Evolutionary conservation across 2,329 filamentous ascomycete species (phyloP), one percentile per base, ranked within the genome.

Genomic region (Scedosporium minutisporum): DNA sequence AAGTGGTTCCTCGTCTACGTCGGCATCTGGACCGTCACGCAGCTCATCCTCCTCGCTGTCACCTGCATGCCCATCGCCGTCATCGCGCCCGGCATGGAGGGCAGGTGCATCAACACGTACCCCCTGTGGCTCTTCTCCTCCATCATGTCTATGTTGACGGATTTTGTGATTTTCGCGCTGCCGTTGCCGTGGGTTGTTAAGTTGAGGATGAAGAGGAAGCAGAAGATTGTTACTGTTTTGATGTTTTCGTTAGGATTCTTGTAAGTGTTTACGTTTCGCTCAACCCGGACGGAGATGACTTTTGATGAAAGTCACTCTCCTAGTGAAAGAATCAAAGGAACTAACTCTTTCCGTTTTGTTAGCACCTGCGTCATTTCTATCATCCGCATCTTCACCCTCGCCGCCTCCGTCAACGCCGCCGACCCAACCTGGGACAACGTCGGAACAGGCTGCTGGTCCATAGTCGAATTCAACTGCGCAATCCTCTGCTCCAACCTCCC

Each of bases 281-380:
- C 29, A 41, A 59, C 14, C 10, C 55, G 21, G 55, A 10, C 3
- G 21, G 18, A n/a, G n/a, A n/a, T n/a, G n/a, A n/a, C n/a, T n/a
- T n/a, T n/a, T n/a, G n/a, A n/a, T n/a, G n/a, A n/a, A n/a, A n/a
- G n/a, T n/a, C n/a, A n/a, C n/a, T n/a, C n/a, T n/a, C n/a, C n/a
- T n/a, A n/a, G n/a, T n/a, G n/a, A n/a, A n/a, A n/a, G n/a, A n/a
- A n/a, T n/a, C n/a, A n/a, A n/a, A n/a, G n/a, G n/a, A n/a, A n/a
- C 29, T 60, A 38, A 58, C 62, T 62, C 18, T 48, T 53, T 2
- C 27, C 4, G 9, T 12, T 5, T 51, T 58, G 46, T 12, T 61
- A 73, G 71, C 62, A 68, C 70, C 14, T 72, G 71, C 63, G 68
- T 72, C 57, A 68, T 73, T 38, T 73, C 71, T 16, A 64, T 71